Evolutionary conservation across 1,139 yeast species (phyloP).

Genomic region (Entelexis paramagnoliae): DNA sequence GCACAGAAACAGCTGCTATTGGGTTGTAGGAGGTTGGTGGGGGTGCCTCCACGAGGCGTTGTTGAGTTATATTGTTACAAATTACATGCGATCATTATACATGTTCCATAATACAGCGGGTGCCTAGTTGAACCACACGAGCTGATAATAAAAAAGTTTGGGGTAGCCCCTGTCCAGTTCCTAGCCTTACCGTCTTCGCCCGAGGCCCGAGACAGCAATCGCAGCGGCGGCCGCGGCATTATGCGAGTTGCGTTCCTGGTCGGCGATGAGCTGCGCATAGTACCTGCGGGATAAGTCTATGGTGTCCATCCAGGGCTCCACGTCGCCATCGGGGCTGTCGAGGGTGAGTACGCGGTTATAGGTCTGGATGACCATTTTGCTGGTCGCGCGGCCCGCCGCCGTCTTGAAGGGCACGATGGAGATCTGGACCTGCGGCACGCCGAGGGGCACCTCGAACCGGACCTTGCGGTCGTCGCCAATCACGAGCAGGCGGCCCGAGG

Average conservation of each 20-base stretch:
- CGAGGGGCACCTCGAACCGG: slow-evolving; percentile 30
- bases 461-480: slow-evolving; percentile 29
- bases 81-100: not conserved
- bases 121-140: not conserved
- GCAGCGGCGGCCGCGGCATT: slow-evolving; percentile 35
- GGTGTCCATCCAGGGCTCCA: slow-evolving; percentile 31
- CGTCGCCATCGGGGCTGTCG: slow-evolving; percentile 29
- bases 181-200: not conserved
- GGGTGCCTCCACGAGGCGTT: not conserved
- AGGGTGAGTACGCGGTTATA: slow-evolving; percentile 31
- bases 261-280: slow-evolving; percentile 27
- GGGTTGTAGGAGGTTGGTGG: no score
- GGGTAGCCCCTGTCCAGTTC: not conserved
- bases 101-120: not conserved
- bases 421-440: slow-evolving; percentile 30
- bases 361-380: slow-evolving; percentile 28
- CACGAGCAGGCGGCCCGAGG: slow-evolving; percentile 31
- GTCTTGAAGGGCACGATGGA: slow-evolving; percentile 31
- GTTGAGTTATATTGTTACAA: not conserved
- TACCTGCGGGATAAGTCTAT: slow-evolving; percentile 28
- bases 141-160: not conserved
- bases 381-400: slow-evolving; percentile 20
- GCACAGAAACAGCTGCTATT: no score
- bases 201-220: slow-evolving; percentile 22
- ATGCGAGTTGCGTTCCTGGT: slow-evolving; percentile 27